These are phyloP conservation scores for Blastocystis hominis DNA, from an alignment of 352 stramenopile genomes.

Conservation along the genomic window DNA sequence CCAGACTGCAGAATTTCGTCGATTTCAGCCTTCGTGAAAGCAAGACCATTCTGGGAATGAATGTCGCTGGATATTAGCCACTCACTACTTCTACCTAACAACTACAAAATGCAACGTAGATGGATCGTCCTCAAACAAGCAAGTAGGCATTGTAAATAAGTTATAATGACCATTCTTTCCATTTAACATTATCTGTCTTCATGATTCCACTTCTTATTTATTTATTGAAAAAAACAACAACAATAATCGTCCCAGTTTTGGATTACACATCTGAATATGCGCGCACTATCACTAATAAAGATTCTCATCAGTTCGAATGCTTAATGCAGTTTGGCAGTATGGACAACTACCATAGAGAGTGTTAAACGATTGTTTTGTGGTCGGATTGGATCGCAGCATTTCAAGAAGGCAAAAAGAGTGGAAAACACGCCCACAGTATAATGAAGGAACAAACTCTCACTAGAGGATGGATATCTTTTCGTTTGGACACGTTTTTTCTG, in stretches of 20 bases:
- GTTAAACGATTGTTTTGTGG: conserved; percentile 48
- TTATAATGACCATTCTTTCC: too few relatives aligned
- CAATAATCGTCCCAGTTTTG: too few relatives aligned
- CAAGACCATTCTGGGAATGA: neutral
- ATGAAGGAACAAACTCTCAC: neutral
- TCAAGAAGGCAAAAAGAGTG: conserved; percentile 41
- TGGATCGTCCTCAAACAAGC: neutral
- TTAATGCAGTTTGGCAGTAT: conserved; percentile 23
- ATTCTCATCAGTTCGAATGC: neutral
- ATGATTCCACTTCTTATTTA: too few relatives aligned
- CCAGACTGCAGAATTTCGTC: neutral
- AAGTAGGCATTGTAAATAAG: neutral
- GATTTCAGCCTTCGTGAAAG: neutral
- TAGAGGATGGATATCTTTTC: conserved; percentile 1
- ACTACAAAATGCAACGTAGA: neutral
- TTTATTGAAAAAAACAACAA: too few relatives aligned
- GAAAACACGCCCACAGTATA: neutral
- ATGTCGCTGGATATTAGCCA: neutral
- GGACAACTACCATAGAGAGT: conserved; percentile 42
- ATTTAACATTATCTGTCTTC: too few relatives aligned
- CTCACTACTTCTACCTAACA: neutral
- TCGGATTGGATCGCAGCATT: conserved; percentile 49
- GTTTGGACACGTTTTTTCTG: conserved; percentile 31
- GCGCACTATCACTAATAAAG: neutral
- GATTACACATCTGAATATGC: neutral